Conservation (phyloP, 2,329 filamentous ascomycete species). For the Fusarium humuli region DNA sequence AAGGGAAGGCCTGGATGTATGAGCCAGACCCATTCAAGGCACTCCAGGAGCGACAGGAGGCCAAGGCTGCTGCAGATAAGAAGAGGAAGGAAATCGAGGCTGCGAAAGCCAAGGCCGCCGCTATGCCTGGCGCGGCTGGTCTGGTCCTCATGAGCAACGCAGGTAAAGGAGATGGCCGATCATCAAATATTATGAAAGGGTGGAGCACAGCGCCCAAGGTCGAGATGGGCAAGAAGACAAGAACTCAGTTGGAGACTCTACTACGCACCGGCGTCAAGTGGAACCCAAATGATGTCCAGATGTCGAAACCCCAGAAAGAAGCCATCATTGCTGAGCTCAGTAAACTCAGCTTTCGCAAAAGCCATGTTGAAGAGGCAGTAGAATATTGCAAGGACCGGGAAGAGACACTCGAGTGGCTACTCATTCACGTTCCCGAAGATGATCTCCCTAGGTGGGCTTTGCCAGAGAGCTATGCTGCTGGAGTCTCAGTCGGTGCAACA, state of each 20-base stretch:
- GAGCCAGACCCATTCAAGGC: constrained; percentile 93
- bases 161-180: constrained; percentile 48
- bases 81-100: constrained; percentile 78
- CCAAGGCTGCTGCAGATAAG: constrained; percentile 80
- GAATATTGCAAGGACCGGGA: constrained; percentile 90
- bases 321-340: constrained; percentile 78
- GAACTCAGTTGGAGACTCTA: constrained; percentile 81
- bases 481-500: constrained; percentile 85
- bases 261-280: constrained; percentile 83
- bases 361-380: constrained; percentile 89
- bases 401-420: constrained; percentile 93
- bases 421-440: constrained; percentile 97
- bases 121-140: constrained; percentile 69
- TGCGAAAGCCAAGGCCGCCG: constrained; percentile 74
- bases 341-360: constrained; percentile 86
- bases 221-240: constrained; percentile 87
- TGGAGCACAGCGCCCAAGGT: constrained; percentile 91
- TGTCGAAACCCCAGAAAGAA: constrained; percentile 68
- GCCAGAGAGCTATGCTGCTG: constrained; percentile 90
- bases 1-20: constrained; percentile 88
- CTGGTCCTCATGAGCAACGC: constrained; percentile 63
- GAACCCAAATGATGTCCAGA: constrained; percentile 82
- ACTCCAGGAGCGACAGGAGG: constrained; percentile 81
- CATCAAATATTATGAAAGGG: constrained; percentile 70
- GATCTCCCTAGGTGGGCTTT: constrained; percentile 93